Evolutionary conservation across 192 early-diverging fungal genomes (phyloP).

Genomic region (Backusella circina): DNA sequence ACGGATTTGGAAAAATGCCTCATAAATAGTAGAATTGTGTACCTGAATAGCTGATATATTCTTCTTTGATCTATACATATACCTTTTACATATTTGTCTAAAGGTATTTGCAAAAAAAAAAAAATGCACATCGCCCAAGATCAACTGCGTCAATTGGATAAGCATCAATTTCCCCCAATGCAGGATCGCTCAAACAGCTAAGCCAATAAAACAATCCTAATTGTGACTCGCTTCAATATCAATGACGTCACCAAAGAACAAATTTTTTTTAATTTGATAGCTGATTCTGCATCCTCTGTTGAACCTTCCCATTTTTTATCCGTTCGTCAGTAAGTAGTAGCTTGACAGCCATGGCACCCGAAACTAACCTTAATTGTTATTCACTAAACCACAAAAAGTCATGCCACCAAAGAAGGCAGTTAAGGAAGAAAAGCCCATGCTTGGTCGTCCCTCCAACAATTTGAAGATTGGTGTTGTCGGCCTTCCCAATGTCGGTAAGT

Average conservation of each 20-base stretch:
- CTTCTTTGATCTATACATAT: not conserved
- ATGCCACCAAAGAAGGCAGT: slow-evolving; percentile 85
- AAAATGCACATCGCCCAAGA: not conserved
- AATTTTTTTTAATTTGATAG: not conserved
- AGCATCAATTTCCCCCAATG: not conserved
- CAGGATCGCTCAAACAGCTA: not conserved
- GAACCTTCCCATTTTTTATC: not conserved
- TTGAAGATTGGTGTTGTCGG: slow-evolving; percentile 95
- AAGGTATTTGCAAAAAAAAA: not conserved
- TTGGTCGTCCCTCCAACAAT: slow-evolving; percentile 85
- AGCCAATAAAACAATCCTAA: not conserved
- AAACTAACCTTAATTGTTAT: not conserved
- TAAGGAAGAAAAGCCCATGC: slow-evolving; percentile 69
- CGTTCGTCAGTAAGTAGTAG: not conserved
- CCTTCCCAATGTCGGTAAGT: slow-evolving; percentile 95
- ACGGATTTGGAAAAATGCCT: not conserved
- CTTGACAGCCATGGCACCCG: not conserved
- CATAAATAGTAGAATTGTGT: not conserved
- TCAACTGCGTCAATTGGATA: not conserved
- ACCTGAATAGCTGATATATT: not conserved
- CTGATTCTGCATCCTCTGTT: not conserved
- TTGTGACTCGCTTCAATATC: not conserved
- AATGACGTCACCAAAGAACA: not conserved
- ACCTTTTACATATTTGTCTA: not conserved
- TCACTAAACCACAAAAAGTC: slow-evolving; percentile 19